These are phyloP conservation scores for Fusarium solani-melongenae DNA, from an alignment of 2,329 filamentous ascomycete species.

Conservation along the genomic window DNA sequence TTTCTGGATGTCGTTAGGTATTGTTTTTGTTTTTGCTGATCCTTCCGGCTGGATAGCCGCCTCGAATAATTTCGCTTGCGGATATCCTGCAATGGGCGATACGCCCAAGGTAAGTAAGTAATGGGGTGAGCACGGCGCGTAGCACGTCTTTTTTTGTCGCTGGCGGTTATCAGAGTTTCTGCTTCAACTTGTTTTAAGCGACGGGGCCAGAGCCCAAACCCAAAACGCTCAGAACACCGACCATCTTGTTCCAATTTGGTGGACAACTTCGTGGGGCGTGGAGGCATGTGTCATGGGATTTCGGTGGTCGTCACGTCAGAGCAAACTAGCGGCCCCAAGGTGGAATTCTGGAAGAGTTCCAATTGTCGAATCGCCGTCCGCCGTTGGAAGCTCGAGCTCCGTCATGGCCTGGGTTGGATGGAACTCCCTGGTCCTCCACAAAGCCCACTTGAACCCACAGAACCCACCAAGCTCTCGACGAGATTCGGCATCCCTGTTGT, in stretches of 20 bases:
- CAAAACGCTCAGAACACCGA: conserved; percentile 8
- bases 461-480: conserved; percentile 28
- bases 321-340: conserved; percentile 33
- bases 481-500: conserved; percentile 24
- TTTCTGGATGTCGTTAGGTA: not conserved
- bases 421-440: conserved; percentile 36
- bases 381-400: conserved; percentile 33
- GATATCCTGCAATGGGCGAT: conserved; percentile 23
- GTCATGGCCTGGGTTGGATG: conserved; percentile 32
- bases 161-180: conserved; percentile 32
- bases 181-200: conserved; percentile 17
- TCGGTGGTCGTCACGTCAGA: conserved; percentile 42
- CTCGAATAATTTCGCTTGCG: conserved; percentile 4
- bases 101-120: conserved; percentile 15
- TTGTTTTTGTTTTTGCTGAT: not conserved
- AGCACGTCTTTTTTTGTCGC: conserved; percentile 11
- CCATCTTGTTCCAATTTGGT: conserved; percentile 30
- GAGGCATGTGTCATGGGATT: conserved; percentile 41
- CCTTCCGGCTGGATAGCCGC: conserved; percentile 7
- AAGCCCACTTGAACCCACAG: conserved; percentile 21
- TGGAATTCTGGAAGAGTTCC: conserved; percentile 46
- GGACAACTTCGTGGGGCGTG: conserved; percentile 18
- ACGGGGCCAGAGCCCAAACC: conserved; percentile 10
- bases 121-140: not conserved
- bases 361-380: conserved; percentile 44